phyloP scores from a whole-genome alignment of 257 asterid species.

The Forsythia viridissima region DNA sequence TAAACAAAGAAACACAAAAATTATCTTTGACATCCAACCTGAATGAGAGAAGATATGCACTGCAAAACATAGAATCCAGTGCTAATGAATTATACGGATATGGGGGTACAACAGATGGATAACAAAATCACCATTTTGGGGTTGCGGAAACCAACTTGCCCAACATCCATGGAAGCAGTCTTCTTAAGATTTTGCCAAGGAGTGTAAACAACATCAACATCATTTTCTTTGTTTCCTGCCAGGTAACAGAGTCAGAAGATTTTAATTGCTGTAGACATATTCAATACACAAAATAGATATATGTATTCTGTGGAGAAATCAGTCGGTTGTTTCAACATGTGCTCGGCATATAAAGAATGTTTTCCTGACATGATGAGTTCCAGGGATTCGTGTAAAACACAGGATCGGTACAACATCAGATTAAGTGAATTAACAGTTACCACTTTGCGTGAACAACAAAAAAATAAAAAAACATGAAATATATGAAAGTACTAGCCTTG shows the following conservation, averaged over 20 bases:
- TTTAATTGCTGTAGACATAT: not conserved
- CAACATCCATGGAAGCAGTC: conserved; percentile 97
- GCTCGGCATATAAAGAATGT: not conserved
- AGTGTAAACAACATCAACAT: conserved; percentile 93
- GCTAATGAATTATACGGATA: not conserved
- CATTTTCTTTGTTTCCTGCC: conserved; percentile 90
- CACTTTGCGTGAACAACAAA: conserved; percentile 11
- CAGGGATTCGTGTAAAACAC: not conserved
- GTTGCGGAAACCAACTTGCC: conserved; percentile 95
- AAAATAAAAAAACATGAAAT: not conserved
- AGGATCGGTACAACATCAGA: not conserved
- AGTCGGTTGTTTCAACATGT: not conserved
- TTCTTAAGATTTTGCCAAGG: conserved; percentile 98
- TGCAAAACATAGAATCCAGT: conserved; percentile 5
- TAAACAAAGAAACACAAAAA: conserved; percentile 29
- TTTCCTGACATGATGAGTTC: not conserved
- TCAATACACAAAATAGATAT: not conserved
- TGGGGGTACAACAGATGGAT: not conserved
- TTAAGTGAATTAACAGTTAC: conserved; percentile 13
- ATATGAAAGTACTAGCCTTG: conserved; percentile 56
- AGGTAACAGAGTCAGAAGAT: conserved; percentile 15
- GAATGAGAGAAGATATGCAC: conserved; percentile 12
- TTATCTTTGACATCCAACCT: conserved; percentile 18
- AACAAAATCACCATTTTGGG: conserved; percentile 68
- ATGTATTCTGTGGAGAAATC: not conserved